These are phyloP conservation scores for Lactuca sativa DNA, from an alignment of 129 eudicot species.

Conservation along the genomic window DNA sequence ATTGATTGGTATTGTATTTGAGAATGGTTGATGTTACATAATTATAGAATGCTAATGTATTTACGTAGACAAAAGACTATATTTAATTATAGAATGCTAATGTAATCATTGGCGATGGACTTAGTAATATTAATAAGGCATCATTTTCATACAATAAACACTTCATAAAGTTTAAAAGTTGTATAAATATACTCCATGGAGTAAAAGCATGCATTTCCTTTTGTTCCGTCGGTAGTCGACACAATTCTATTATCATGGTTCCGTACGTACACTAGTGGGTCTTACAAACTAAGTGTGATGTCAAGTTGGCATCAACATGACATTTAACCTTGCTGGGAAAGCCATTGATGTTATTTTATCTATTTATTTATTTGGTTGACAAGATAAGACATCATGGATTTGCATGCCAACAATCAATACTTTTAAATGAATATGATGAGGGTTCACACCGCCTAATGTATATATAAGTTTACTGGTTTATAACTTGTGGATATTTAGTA, in stretches of 20 bases:
- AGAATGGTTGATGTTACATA: background rate
- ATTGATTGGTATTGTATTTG: background rate
- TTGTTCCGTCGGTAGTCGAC: slow-evolving; percentile 26
- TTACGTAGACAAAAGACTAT: too few relatives aligned
- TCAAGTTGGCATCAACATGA: slow-evolving; percentile 42
- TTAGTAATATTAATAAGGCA: too few relatives aligned
- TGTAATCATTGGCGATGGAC: background rate
- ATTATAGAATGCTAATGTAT: too few relatives aligned
- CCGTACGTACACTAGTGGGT: slow-evolving; percentile 19
- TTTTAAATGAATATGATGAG: slow-evolving; percentile 30
- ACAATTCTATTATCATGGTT: slow-evolving; percentile 18
- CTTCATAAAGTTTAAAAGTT: background rate
- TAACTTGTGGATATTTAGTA: too few relatives aligned
- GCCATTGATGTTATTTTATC: background rate
- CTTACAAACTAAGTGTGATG: slow-evolving; percentile 35
- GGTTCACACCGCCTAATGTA: slow-evolving; percentile 31
- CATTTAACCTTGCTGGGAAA: slow-evolving; percentile 19
- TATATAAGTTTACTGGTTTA: slow-evolving; percentile 22
- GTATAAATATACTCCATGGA: background rate
- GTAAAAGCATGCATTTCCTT: background rate
- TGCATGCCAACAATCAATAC: slow-evolving; percentile 43
- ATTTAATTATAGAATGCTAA: background rate
- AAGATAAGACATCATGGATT: slow-evolving; percentile 41
- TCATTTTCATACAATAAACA: background rate
- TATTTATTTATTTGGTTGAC: slow-evolving; percentile 19